Evolutionary conservation across 768 basidiomycete genomes (phyloP).

Genomic region (Sutorius australiensis): DNA sequence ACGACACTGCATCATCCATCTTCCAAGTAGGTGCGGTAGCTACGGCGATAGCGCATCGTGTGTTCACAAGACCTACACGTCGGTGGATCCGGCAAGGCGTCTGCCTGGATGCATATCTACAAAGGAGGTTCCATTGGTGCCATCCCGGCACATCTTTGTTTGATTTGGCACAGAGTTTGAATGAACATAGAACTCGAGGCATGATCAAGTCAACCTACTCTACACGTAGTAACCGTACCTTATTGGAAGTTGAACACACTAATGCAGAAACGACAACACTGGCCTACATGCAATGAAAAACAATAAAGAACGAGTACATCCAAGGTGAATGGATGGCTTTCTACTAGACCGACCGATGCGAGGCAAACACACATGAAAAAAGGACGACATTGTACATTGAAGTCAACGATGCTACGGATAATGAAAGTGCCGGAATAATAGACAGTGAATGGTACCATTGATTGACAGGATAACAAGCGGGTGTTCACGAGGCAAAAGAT

Average conservation of each 20-base stretch:
- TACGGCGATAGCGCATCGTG: too few species aligned
- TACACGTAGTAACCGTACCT: slow-evolving; percentile 11
- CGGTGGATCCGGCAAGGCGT: too few species aligned
- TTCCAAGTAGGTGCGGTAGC: too few species aligned
- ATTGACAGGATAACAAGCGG: not conserved
- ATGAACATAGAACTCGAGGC: slow-evolving; percentile 3
- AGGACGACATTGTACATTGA: slow-evolving; percentile 5
- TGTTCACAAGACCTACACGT: too few species aligned
- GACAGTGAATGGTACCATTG: not conserved
- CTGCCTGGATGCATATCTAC: too few species aligned
- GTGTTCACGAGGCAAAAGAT: not conserved
- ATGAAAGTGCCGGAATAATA: slow-evolving; percentile 2
- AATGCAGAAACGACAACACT: slow-evolving; percentile 9
- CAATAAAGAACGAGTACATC: slow-evolving; percentile 11
- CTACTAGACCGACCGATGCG: not conserved
- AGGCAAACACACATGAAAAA: slow-evolving; percentile 1
- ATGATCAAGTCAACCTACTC: slow-evolving; percentile 4
- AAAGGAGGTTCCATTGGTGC: too few species aligned
- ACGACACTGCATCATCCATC: too few species aligned
- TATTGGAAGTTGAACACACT: slow-evolving; percentile 4
- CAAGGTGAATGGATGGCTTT: slow-evolving; percentile 14
- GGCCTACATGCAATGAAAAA: slow-evolving; percentile 17
- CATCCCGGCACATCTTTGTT: too few species aligned
- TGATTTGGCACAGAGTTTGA: not conserved
- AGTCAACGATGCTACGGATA: slow-evolving; percentile 4